Percentiles rank a stretch among this genome's conserved stretches.
Evolutionary conservation across 495 filamentous ascomycete genomes (phyloP).

Genomic region (Stereocaulon alpinum): DNA sequence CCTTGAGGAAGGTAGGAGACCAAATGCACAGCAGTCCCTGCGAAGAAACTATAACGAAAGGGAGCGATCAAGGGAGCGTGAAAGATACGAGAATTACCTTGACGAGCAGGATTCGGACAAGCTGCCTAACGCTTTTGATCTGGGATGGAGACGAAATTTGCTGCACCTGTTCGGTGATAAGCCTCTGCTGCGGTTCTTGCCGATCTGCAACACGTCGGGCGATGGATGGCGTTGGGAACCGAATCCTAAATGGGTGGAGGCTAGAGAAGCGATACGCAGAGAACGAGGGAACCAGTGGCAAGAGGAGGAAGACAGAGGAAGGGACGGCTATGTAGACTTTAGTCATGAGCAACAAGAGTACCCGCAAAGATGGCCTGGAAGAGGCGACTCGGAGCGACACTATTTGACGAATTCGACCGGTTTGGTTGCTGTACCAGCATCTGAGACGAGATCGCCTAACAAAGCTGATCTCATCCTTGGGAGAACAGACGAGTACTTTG

Average conservation of each 20-base stretch:
- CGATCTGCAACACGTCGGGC: conserved; percentile 70
- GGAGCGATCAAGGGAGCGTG: conserved; percentile 59
- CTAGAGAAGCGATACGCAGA: conserved; percentile 47
- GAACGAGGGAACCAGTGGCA: conserved; percentile 48
- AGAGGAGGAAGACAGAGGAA: conserved; percentile 25
- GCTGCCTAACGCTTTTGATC: conserved; percentile 85
- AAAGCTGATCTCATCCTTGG: conserved; percentile 13
- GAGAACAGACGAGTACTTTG: conserved; percentile 10
- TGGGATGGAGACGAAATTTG: conserved; percentile 73
- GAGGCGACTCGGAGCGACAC: conserved; percentile 10
- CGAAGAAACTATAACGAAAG: conserved; percentile 56
- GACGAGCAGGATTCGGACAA: conserved; percentile 78
- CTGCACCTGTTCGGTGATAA: conserved; percentile 67
- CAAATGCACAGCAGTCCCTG: conserved; percentile 37
- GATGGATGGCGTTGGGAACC: conserved; percentile 97
- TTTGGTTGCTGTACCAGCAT: conserved; percentile 6
- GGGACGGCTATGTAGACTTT: not conserved
- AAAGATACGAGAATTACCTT: conserved; percentile 78
- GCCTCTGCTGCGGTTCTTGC: conserved; percentile 65
- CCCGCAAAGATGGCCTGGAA: conserved; percentile 23
- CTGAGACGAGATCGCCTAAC: conserved; percentile 1
- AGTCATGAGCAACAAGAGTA: conserved; percentile 9
- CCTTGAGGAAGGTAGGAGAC: conserved; percentile 19
- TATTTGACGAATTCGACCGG: conserved; percentile 17
- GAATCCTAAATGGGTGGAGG: conserved; percentile 58